A percentile compares a stretch with the other conserved stretches of the same genome.
These are phyloP conservation scores for Magnaporthiopsis rhizophila DNA, from an alignment of 2,329 filamentous ascomycete genomes.

Conservation along the genomic window DNA sequence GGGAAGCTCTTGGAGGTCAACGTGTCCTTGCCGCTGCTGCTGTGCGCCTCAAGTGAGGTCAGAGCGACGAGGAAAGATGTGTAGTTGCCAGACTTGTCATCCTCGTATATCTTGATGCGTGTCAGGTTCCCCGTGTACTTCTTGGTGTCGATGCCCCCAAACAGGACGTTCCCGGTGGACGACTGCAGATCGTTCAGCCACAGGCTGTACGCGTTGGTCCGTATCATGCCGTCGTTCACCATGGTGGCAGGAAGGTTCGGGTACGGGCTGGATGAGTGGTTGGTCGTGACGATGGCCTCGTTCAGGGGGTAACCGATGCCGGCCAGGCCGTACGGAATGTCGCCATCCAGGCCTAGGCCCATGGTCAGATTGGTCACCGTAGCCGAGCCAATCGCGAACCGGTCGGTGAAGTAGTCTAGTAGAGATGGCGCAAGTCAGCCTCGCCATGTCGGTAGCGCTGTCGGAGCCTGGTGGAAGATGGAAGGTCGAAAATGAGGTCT, in stretches of 20 bases:
- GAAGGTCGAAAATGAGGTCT: background rate
- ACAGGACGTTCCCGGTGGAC: slow-evolving; percentile 63
- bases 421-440: background rate
- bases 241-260: slow-evolving; percentile 59
- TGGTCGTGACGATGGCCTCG: slow-evolving; percentile 35
- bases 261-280: slow-evolving; percentile 27
- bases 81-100: slow-evolving; percentile 27
- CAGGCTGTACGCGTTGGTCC: slow-evolving; percentile 61
- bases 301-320: slow-evolving; percentile 53
- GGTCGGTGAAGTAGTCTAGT: slow-evolving; percentile 46
- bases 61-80: slow-evolving; percentile 41
- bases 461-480: slow-evolving; percentile 37
- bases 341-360: slow-evolving; percentile 47
- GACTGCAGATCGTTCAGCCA: slow-evolving; percentile 51
- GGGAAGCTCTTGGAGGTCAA: slow-evolving; percentile 36
- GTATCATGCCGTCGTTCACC: slow-evolving; percentile 54
- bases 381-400: slow-evolving; percentile 44
- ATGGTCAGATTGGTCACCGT: slow-evolving; percentile 48
- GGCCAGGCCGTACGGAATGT: slow-evolving; percentile 48
- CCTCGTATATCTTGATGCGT: slow-evolving; percentile 49
- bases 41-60: slow-evolving; percentile 38
- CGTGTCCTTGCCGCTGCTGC: slow-evolving; percentile 39
- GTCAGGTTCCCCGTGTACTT: slow-evolving; percentile 61
- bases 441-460: background rate
- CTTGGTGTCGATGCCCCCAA: slow-evolving; percentile 70